Evolutionary conservation across 108 stramenopile species (phyloP).

Genomic region (Nitzschia inconspicua): DNA sequence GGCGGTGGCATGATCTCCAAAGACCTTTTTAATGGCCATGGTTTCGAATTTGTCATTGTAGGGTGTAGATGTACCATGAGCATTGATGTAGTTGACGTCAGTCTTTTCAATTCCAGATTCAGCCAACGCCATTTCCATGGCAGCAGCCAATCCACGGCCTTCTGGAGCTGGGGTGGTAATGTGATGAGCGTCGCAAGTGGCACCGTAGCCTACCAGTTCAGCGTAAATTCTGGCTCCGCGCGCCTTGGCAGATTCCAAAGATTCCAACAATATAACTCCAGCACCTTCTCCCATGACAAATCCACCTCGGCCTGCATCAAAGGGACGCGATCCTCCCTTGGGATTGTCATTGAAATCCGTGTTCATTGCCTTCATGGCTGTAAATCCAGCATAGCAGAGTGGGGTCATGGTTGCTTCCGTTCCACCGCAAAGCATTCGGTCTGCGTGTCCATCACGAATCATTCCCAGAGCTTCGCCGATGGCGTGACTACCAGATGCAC

Average conservation of each 20-base stretch:
- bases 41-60: constrained; percentile 99
- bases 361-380: constrained; percentile 94
- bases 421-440: constrained; percentile 92
- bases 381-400: constrained; percentile 88
- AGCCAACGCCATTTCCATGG: constrained; percentile 88
- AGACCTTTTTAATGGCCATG: constrained; percentile 90
- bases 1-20: constrained; percentile 84
- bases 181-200: constrained; percentile 97
- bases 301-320: constrained; percentile 91
- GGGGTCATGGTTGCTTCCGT: constrained; percentile 94
- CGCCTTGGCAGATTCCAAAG: constrained; percentile 83
- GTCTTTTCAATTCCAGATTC: constrained; percentile 77
- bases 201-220: constrained; percentile 93
- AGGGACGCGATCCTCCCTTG: constrained; percentile 84
- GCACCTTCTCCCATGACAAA: constrained; percentile 99
- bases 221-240: constrained; percentile 94
- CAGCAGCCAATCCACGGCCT: constrained; percentile 89
- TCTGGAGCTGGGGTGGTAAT: constrained; percentile 96
- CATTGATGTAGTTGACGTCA: constrained; percentile 91
- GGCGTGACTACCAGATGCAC: constrained; percentile 90
- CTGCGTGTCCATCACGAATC: constrained; percentile 84
- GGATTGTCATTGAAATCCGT: constrained; percentile 88
- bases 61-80: constrained; percentile 95
- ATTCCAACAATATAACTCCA: constrained; percentile 93
- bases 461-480: constrained; percentile 91